Evolutionary conservation across 129 eudicot species (phyloP).

Genomic region (Calendula officinalis): DNA sequence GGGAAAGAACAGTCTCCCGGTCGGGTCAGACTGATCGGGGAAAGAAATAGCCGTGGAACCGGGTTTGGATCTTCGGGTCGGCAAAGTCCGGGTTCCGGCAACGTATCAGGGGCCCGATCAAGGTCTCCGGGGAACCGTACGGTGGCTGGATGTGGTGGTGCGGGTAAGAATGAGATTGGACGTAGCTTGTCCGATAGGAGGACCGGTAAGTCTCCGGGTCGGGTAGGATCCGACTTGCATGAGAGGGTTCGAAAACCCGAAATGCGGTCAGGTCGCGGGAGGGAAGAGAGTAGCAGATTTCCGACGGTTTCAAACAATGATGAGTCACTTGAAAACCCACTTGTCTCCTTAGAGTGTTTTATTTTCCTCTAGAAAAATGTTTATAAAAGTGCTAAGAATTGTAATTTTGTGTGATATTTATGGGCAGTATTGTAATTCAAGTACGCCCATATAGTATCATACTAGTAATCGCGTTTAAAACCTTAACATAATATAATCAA

Average conservation of each 20-base stretch:
- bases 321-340: constrained; percentile 91
- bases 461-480: no score
- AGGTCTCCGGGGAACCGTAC: constrained; percentile 61
- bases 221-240: constrained; percentile 50
- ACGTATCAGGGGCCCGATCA: constrained; percentile 34
- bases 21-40: constrained; percentile 34
- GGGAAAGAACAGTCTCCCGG: constrained; percentile 46
- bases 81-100: constrained; percentile 19
- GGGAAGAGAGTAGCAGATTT: constrained; percentile 37
- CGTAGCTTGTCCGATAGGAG: constrained; percentile 55
- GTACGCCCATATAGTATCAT: no score
- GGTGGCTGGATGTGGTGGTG: constrained; percentile 23
- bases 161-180: constrained; percentile 32
- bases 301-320: constrained; percentile 26
- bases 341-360: constrained; percentile 93
- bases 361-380: constrained; percentile 55
- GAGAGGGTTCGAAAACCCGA: constrained; percentile 33
- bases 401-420: constrained; percentile 20
- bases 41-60: constrained; percentile 21
- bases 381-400: constrained; percentile 15
- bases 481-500: no score
- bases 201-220: constrained; percentile 68
- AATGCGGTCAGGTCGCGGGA: constrained; percentile 26
- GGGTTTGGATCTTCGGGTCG: constrained; percentile 26
- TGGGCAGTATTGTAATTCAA: constrained; percentile 9